phyloP scores from a whole-genome alignment of 1,284 basidiomycete genomes.

The Microbotryum lychnidis-dioicae region DNA sequence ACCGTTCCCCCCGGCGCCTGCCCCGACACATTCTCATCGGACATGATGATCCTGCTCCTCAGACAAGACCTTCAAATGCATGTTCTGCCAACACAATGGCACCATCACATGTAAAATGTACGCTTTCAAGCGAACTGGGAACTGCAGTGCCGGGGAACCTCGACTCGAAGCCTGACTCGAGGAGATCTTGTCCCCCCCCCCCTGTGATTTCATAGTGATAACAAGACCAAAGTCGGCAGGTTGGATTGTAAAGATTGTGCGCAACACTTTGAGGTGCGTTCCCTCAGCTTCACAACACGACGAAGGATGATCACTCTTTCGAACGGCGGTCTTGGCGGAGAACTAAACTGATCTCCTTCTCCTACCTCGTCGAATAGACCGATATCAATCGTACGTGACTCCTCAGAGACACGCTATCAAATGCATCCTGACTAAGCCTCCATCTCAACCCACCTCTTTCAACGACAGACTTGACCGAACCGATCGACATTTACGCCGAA shows the following conservation, averaged over 20 bases:
- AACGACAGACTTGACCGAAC: slow-evolving; percentile 39
- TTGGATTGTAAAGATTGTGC: slow-evolving; percentile 43
- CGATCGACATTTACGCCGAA: slow-evolving; percentile 43
- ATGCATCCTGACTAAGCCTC: no score
- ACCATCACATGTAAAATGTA: slow-evolving; percentile 42
- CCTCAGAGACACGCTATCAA: no score
- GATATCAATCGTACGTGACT: slow-evolving; percentile 32
- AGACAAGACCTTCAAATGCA: slow-evolving; percentile 43
- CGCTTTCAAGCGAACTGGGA: slow-evolving; percentile 1
- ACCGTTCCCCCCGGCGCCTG: neutral
- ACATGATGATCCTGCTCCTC: neutral
- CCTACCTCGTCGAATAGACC: slow-evolving; percentile 32
- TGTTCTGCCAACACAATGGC: slow-evolving; percentile 42
- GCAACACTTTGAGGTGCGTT: slow-evolving; percentile 31
- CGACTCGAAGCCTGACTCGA: no score
- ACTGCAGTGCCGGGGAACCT: no score
- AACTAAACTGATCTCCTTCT: neutral
- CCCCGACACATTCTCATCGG: neutral
- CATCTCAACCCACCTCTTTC: neutral
- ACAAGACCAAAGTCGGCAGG: slow-evolving; percentile 38
- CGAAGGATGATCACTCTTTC: no score
- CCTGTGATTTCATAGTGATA: slow-evolving; percentile 35
- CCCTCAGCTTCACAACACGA: accelerated
- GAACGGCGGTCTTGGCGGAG: no score
- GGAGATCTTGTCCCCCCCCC: no score